These are phyloP conservation scores for Calonectria honghensis DNA, from an alignment of 2,329 filamentous ascomycete genomes.

Conservation along the genomic window DNA sequence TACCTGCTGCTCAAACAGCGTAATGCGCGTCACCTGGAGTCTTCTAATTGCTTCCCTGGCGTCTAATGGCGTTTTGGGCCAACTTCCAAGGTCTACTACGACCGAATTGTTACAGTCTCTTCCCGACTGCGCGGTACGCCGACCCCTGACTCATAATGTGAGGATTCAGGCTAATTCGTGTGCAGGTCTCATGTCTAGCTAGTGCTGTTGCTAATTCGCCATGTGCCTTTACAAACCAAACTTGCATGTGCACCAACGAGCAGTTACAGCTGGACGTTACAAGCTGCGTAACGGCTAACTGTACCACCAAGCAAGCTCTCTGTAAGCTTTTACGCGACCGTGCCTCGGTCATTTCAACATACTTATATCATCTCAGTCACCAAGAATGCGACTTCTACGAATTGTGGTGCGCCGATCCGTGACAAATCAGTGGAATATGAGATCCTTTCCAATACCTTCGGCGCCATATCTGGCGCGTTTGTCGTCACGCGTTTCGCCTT, in stretches of 20 bases:
- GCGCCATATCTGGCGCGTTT: constrained; percentile 62
- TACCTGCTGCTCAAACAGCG: not conserved
- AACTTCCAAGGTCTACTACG: not conserved
- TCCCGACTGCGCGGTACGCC: not conserved
- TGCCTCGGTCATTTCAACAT: constrained; percentile 1
- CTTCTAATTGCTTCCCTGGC: not conserved
- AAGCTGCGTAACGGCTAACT: constrained; percentile 54
- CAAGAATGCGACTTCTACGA: constrained; percentile 54
- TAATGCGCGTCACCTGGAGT: not conserved
- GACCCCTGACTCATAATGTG: not conserved
- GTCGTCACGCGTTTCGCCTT: constrained; percentile 64
- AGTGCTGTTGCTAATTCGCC: constrained; percentile 11
- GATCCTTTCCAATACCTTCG: constrained; percentile 59
- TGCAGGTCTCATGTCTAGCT: constrained; percentile 4
- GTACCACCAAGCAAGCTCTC: constrained; percentile 57
- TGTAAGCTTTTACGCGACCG: constrained; percentile 48
- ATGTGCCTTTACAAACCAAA: constrained; percentile 13
- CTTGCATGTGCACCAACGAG: constrained; percentile 21
- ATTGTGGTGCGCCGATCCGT: constrained; percentile 54
- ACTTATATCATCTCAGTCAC: constrained; percentile 29
- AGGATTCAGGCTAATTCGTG: not conserved
- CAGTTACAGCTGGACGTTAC: constrained; percentile 31
- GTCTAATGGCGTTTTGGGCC: not conserved
- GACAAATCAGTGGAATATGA: constrained; percentile 58
- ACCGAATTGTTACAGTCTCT: not conserved